Conservation (phyloP, 768 basidiomycete genomes). For the Multifurca ochricompacta region DNA sequence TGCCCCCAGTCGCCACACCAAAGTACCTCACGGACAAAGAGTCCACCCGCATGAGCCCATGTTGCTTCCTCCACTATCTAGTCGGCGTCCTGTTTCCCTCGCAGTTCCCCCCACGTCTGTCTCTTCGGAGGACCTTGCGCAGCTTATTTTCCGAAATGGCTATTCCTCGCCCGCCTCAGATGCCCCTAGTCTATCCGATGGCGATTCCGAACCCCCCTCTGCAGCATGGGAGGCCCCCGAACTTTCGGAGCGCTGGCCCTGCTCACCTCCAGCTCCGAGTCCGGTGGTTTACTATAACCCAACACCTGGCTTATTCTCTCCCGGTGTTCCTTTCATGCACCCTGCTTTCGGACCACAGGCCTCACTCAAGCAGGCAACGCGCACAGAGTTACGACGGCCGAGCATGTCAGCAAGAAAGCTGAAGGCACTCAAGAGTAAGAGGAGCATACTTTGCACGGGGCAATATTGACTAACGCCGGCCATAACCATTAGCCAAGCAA, state of each 20-base stretch:
- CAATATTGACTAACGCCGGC: not conserved
- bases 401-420: slow-evolving; percentile 13
- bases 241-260: slow-evolving; percentile 17
- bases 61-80: not conserved
- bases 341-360: slow-evolving; percentile 4
- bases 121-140: not conserved
- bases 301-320: slow-evolving; percentile 3
- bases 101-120: not conserved
- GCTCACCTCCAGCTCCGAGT: slow-evolving; percentile 6
- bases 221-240: slow-evolving; percentile 15
- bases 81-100: not conserved
- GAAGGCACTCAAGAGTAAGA: slow-evolving; percentile 19
- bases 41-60: not conserved
- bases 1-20: not conserved
- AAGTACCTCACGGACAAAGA: not conserved
- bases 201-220: slow-evolving; percentile 14
- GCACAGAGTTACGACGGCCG: slow-evolving; percentile 3
- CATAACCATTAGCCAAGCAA: slow-evolving; percentile 12
- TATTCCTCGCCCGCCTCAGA: slow-evolving; percentile 8
- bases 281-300: slow-evolving; percentile 9
- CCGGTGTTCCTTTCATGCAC: slow-evolving; percentile 4
- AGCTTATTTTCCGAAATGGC: slow-evolving; percentile 5
- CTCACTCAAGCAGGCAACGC: not conserved
- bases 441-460: not conserved
- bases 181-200: slow-evolving; percentile 18